Base-by-base conservation (phyloP, 1,139 yeast species). In the Debaryomyces udenii region DNA sequence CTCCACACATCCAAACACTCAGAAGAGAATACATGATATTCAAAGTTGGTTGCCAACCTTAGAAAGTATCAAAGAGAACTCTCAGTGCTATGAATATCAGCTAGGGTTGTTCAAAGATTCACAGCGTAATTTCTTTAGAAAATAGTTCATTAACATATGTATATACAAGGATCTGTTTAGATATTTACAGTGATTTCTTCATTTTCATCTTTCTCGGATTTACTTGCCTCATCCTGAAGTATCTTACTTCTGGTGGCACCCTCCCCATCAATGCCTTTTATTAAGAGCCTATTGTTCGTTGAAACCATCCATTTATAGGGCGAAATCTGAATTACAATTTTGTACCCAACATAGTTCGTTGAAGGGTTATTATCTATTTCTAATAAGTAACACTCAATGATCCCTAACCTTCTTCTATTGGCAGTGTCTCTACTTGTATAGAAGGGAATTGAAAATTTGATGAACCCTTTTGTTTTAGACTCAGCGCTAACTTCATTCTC, bases 1-100 rank as follows among this genome's bases (percentile, higher is more conserved):
- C 42, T 81, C 93, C 14, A 89, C 98, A 0, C 99, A 93, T 64
- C 99, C 99, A 0, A 83, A 90, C n/a, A 84, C 90, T 16, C 66
- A 67, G 17, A 79, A 76, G 47, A 76, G 99, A 57, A 82, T 88
- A 30, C 66, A 72, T 31, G 86, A 86, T 51, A 85, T 93, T 61
- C 56, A 67, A 27, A 60, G 69, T 31, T 87, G 96, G 94, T 62
- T 88, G 64, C 89, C 90, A 0, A 80, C 79, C 41, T 89, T 95
- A 27, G 72, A 74, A 23, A 48, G 51, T 9, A 60, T 75, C 29
- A 58, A 63, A 42, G 80, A 76, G 39, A 34, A 48, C 10, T 47
- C 61, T 6, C 60, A 61, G 9, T 64, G 69, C 45, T 52, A 61
- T 40, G 65, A 61, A 32, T 58, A 54, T 41, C 60, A 58, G 38